Evolutionary conservation across 768 basidiomycete genomes (phyloP).

Genomic region (Aureoboletus auriporus): DNA sequence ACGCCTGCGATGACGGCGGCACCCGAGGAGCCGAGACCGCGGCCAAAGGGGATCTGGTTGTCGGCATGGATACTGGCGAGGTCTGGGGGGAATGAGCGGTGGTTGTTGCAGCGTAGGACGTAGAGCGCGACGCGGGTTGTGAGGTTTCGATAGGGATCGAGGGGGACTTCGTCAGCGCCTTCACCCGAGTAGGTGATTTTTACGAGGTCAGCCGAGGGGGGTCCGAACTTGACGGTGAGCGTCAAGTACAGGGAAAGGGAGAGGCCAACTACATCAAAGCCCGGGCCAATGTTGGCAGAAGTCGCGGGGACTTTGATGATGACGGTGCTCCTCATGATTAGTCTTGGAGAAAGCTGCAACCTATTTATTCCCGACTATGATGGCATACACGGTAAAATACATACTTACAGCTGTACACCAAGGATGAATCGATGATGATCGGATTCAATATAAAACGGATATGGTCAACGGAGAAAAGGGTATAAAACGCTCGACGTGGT

Average conservation of each 20-base stretch:
- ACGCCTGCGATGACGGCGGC: slow-evolving; percentile 99
- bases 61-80: slow-evolving; percentile 65
- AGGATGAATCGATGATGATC: neutral
- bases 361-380: neutral
- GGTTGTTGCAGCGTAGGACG: slow-evolving; percentile 85
- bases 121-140: slow-evolving; percentile 97
- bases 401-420: too few relatives aligned
- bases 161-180: slow-evolving; percentile 86
- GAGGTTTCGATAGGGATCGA: slow-evolving; percentile 94
- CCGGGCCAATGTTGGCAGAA: slow-evolving; percentile 97
- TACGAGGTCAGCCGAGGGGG: slow-evolving; percentile 46
- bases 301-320: slow-evolving; percentile 91
- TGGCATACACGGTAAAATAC: too few relatives aligned
- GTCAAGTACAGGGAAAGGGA: slow-evolving; percentile 85
- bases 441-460: neutral
- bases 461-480: too few relatives aligned
- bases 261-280: slow-evolving; percentile 99
- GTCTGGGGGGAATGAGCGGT: slow-evolving; percentile 70
- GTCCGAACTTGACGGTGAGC: slow-evolving; percentile 54
- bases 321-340: slow-evolving; percentile 35
- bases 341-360: neutral
- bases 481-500: too few relatives aligned
- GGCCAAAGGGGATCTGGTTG: slow-evolving; percentile 97
- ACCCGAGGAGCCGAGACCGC: slow-evolving; percentile 95
- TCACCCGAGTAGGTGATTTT: slow-evolving; percentile 79